phyloP scores from a whole-genome alignment of 1,284 basidiomycete species.

The Naganishia liquefaciens region DNA sequence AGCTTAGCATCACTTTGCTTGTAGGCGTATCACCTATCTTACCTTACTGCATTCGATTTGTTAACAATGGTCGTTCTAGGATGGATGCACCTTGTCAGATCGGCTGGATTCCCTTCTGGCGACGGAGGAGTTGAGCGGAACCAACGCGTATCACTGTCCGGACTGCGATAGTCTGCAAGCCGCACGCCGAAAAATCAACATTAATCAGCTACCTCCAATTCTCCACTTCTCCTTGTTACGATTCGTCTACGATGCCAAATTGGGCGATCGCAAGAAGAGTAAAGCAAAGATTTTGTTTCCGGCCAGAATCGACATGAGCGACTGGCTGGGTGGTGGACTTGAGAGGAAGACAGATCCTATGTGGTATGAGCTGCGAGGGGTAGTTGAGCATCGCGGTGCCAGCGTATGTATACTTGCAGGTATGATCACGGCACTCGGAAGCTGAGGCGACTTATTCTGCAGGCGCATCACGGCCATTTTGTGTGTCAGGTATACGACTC shows the following conservation, averaged over 20 bases:
- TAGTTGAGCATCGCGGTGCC: conserved; percentile 77
- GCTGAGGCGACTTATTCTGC: conserved; percentile 40
- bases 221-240: conserved; percentile 85
- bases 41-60: neutral
- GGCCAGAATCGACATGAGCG: conserved; percentile 68
- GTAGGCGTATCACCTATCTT: conserved; percentile 52
- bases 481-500: conserved; percentile 81
- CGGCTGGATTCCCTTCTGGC: conserved; percentile 65
- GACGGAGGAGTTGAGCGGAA: conserved; percentile 71
- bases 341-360: conserved; percentile 39
- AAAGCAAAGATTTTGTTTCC: conserved; percentile 77
- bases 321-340: conserved; percentile 57
- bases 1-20: conserved; percentile 79
- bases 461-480: conserved; percentile 91
- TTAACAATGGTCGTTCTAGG: conserved; percentile 54
- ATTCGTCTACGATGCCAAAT: conserved; percentile 78
- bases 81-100: conserved; percentile 66
- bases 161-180: conserved; percentile 68
- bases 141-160: conserved; percentile 83
- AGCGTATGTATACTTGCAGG: conserved; percentile 41
- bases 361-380: conserved; percentile 75
- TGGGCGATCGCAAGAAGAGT: conserved; percentile 77
- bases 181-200: conserved; percentile 71
- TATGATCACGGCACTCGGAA: neutral
- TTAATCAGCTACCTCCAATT: conserved; percentile 70